phyloP scores from a whole-genome alignment of 2,329 filamentous ascomycete genomes.

The Peltaster fructicola region DNA sequence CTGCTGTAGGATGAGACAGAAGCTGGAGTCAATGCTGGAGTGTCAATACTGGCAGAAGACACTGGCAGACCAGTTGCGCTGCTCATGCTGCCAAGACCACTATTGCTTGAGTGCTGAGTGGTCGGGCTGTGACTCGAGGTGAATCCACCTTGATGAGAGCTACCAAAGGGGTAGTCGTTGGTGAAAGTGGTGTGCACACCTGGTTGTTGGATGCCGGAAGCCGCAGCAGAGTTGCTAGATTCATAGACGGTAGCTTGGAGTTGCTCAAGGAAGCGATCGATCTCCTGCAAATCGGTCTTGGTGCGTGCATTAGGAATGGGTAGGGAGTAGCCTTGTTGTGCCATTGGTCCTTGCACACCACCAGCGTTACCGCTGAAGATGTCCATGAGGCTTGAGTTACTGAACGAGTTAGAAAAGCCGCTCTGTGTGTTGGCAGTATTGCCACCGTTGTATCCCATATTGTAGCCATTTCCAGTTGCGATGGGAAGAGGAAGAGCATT shows the following conservation, averaged over 20 bases:
- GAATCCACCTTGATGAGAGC: slow-evolving; percentile 32
- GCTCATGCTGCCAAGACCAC: slow-evolving; percentile 11
- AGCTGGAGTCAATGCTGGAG: slow-evolving; percentile 59
- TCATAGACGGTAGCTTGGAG: slow-evolving; percentile 95
- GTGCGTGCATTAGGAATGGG: slow-evolving; percentile 81
- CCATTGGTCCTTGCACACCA: slow-evolving; percentile 29
- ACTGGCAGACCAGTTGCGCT: slow-evolving; percentile 21
- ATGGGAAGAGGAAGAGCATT: slow-evolving; percentile 32
- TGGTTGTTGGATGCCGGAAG: slow-evolving; percentile 59
- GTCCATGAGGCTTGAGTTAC: slow-evolving; percentile 9
- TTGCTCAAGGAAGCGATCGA: slow-evolving; percentile 88
- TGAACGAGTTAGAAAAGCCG: slow-evolving; percentile 12
- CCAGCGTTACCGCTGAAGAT: slow-evolving; percentile 4
- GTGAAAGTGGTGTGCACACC: slow-evolving; percentile 42
- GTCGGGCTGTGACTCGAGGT: slow-evolving; percentile 42
- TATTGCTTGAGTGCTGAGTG: slow-evolving; percentile 13
- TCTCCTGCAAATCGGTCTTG: slow-evolving; percentile 82
- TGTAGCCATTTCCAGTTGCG: slow-evolving; percentile 19
- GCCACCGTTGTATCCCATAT: slow-evolving; percentile 20
- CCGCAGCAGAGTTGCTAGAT: slow-evolving; percentile 58
- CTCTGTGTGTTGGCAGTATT: slow-evolving; percentile 19
- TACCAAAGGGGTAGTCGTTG: slow-evolving; percentile 30
- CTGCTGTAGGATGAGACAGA: slow-evolving; percentile 55
- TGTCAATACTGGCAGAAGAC: slow-evolving; percentile 37
- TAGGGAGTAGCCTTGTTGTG: slow-evolving; percentile 66